Evolutionary conservation across 768 basidiomycete genomes (phyloP).

Genomic region (Calocera viscosa): DNA sequence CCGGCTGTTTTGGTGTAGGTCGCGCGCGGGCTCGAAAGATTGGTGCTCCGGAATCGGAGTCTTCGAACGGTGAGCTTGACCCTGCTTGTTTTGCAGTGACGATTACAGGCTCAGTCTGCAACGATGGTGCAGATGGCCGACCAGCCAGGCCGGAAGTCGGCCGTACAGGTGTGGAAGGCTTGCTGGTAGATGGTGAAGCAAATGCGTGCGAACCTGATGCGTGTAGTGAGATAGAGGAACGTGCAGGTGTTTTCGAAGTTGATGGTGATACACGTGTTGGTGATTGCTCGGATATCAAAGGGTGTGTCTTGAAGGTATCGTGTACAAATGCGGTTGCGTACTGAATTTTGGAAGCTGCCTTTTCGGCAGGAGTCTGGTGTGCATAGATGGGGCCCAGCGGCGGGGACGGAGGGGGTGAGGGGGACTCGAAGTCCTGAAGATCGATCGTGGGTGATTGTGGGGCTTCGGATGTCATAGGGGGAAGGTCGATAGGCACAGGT

Average conservation of each 20-base stretch:
- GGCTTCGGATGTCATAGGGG: background rate
- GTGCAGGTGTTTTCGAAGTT: background rate
- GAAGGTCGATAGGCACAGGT: background rate
- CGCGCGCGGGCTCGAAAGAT: constrained; percentile 1
- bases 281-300: constrained; percentile 5
- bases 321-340: constrained; percentile 3
- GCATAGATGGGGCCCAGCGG: background rate
- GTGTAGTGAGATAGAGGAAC: background rate
- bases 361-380: background rate
- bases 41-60: background rate
- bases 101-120: background rate
- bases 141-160: background rate
- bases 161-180: background rate
- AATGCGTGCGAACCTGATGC: background rate
- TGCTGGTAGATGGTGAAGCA: background rate
- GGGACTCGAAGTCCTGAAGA: background rate
- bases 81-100: background rate
- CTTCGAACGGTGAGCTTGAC: background rate
- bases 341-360: background rate
- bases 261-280: background rate
- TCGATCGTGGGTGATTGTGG: constrained; percentile 6
- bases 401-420: background rate
- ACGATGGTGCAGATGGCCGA: background rate
- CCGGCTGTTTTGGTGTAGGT: background rate
- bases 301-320: background rate